Conservation (phyloP, 2,329 filamentous ascomycete species). For the Annulohypoxylon truncatum region DNA sequence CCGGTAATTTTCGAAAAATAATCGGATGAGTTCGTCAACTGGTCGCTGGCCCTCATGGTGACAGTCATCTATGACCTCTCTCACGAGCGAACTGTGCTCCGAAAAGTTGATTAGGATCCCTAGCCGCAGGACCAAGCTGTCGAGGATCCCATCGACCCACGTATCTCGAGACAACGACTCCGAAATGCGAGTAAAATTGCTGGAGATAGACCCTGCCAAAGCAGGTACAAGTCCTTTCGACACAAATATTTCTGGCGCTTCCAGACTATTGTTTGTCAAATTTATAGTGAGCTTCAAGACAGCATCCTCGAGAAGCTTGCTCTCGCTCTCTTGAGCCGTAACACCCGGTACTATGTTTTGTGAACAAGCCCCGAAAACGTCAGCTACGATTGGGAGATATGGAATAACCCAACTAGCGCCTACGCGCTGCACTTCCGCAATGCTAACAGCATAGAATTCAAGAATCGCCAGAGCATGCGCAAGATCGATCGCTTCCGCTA, state of each 20-base stretch:
- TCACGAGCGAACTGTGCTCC: constrained; percentile 76
- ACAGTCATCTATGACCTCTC: constrained; percentile 59
- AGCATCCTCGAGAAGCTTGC: constrained; percentile 55
- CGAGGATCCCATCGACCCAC: constrained; percentile 66
- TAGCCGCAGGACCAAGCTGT: constrained; percentile 80
- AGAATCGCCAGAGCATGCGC: constrained; percentile 62
- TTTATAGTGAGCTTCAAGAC: constrained; percentile 82
- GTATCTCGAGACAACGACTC: constrained; percentile 60
- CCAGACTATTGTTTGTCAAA: constrained; percentile 82
- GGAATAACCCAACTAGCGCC: constrained; percentile 60
- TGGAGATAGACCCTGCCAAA: constrained; percentile 63
- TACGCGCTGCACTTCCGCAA: constrained; percentile 56
- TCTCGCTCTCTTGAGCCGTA: constrained; percentile 53
- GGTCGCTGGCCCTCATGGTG: constrained; percentile 54
- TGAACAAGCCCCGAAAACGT: constrained; percentile 58
- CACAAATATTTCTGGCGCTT: constrained; percentile 76
- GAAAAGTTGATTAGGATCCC: constrained; percentile 89
- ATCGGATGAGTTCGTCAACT: constrained; percentile 68
- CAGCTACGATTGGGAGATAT: constrained; percentile 64
- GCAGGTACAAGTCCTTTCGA: constrained; percentile 64
- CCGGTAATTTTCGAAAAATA: constrained; percentile 76
- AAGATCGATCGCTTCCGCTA: constrained; percentile 52
- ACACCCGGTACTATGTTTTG: constrained; percentile 31
- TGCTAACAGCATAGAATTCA: constrained; percentile 64
- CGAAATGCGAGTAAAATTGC: constrained; percentile 62